Evolutionary conservation across 1,284 basidiomycete genomes (phyloP), one percentile per base, ranked within the genome.

Genomic region (Moesziomyces sp.): DNA sequence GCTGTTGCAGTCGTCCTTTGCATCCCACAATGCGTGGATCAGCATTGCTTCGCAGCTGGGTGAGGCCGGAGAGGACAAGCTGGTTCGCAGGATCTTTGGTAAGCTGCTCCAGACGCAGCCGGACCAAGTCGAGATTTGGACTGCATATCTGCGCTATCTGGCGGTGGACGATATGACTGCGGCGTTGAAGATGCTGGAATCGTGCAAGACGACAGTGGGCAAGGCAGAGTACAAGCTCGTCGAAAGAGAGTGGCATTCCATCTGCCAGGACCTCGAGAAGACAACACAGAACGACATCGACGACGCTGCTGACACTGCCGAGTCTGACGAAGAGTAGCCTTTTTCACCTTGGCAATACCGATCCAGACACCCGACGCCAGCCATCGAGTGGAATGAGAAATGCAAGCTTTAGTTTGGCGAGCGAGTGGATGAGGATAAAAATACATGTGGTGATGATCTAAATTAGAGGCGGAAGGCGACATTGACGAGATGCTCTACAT

Each of bases 401-500:
- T 21, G 35, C 30, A 30, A 30, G 8, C 2, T 30, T 30, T 10
- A 9, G 30, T 33, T 33, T 4, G 30, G 1, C 30, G 10, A 33
- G 30, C 30, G 13, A 33, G 13, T 13, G 30, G 30, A 33, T 33
- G 30, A 33, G 9, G 35, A 18, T 18, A 28, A 10, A 38, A 30
- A 48, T 19, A 45, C 19, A 30, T 18, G 2, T 18, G 35, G 16
- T 10, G 38, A 5, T 33, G 49, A 33, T 28, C 16, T 42, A 13
- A 24, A 18, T 60, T 42, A 74, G 21, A 75, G 46, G n/a, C 53
- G 51, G 48, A 71, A 75, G 26, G 77, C 70, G n/a, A 69, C 60
- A 16, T 74, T 66, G 46, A 81, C 64, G 10, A 83, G 76, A 16
- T 72, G 42, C 24, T 79, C 69, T 1, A 83, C 64, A 19, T 77